phyloP scores from a whole-genome alignment of 257 asterid genomes.

The Fraxinus excelsior region DNA sequence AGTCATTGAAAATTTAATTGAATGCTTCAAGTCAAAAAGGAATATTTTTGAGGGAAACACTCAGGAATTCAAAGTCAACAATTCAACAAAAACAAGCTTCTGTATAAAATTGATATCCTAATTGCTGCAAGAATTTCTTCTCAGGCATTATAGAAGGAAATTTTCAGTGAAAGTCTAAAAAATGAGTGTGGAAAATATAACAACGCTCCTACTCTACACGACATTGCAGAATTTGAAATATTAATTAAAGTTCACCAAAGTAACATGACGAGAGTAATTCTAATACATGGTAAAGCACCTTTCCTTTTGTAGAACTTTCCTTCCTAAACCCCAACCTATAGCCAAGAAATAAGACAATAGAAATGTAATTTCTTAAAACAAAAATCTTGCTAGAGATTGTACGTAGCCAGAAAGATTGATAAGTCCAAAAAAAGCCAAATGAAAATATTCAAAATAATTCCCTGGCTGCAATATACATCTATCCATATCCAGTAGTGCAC shows the following conservation, averaged over 20 bases:
- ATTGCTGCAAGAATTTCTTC: neutral
- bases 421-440: neutral
- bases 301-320: neutral
- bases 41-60: too few species aligned
- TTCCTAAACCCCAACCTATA: neutral
- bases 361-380: neutral
- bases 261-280: neutral
- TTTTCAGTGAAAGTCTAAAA: neutral
- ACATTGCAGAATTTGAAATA: too few species aligned
- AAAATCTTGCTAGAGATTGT: neutral
- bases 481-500: neutral
- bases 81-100: neutral
- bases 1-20: too few species aligned
- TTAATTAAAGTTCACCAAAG: neutral
- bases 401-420: neutral
- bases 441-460: neutral
- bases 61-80: neutral
- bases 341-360: neutral
- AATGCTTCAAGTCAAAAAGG: too few species aligned
- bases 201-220: neutral
- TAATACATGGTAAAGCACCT: neutral
- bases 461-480: neutral
- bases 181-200: neutral
- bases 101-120: neutral
- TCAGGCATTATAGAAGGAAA: neutral